Conservation (phyloP, 345 rosid genomes). For the Citropsis articulata region DNA sequence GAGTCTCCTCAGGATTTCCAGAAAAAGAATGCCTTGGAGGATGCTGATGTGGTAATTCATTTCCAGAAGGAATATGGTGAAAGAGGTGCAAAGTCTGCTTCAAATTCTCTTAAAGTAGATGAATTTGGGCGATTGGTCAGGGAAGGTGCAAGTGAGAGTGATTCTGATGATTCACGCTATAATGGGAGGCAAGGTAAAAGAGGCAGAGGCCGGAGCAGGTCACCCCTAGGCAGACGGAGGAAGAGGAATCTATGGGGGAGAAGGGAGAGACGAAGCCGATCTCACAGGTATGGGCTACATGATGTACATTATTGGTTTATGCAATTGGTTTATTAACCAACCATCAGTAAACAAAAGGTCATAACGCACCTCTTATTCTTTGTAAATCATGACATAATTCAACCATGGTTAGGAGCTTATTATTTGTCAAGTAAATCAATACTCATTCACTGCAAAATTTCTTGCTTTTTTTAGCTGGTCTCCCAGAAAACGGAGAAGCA, state of each 20-base stretch:
- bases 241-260: conserved; percentile 33
- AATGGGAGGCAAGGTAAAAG: conserved; percentile 30
- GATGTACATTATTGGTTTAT: background rate
- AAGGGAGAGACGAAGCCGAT: conserved; percentile 47
- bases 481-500: conserved; percentile 33
- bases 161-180: conserved; percentile 43
- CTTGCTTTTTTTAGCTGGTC: conserved; percentile 44
- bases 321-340: background rate
- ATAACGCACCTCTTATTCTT: background rate
- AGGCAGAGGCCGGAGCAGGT: conserved; percentile 41
- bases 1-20: conserved; percentile 21
- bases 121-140: conserved; percentile 57
- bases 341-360: background rate
- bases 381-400: background rate
- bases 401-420: background rate
- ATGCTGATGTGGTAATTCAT: conserved; percentile 17
- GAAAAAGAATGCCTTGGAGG: conserved; percentile 19
- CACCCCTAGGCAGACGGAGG: conserved; percentile 46
- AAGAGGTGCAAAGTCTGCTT: conserved; percentile 22
- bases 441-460: conserved; percentile 11
- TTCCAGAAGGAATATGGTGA: conserved; percentile 26
- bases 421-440: conserved; percentile 1
- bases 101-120: conserved; percentile 43
- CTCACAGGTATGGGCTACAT: conserved; percentile 42
- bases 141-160: conserved; percentile 57